phyloP scores from a whole-genome alignment of 2,329 filamentous ascomycete species.

The Cytospora paraplurivora region DNA sequence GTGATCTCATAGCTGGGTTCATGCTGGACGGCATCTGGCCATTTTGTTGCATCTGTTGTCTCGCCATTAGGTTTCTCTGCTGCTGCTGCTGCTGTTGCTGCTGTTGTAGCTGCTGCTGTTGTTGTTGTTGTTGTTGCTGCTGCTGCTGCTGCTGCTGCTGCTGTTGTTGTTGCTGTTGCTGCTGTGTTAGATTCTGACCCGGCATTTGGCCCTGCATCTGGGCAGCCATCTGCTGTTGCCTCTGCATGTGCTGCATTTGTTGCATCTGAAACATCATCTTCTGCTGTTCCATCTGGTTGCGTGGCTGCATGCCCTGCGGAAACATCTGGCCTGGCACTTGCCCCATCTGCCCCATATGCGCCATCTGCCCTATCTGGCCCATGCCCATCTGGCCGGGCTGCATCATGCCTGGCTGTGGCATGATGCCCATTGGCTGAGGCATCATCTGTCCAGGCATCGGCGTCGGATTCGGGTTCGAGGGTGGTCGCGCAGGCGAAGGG shows the following conservation, averaged over 20 bases:
- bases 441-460: constrained; percentile 55
- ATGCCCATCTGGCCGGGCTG: constrained; percentile 34
- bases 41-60: constrained; percentile 57
- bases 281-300: constrained; percentile 68
- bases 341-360: constrained; percentile 31
- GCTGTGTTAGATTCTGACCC: constrained; percentile 36
- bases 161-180: constrained; percentile 15
- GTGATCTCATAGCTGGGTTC: constrained; percentile 52
- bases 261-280: constrained; percentile 84
- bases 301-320: constrained; percentile 46
- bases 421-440: constrained; percentile 52
- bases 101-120: constrained; percentile 28
- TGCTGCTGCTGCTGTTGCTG: constrained; percentile 32
- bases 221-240: constrained; percentile 47
- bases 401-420: constrained; percentile 41
- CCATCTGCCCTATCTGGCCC: constrained; percentile 36
- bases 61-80: constrained; percentile 53
- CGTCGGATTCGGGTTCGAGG: constrained; percentile 54
- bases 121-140: constrained; percentile 21
- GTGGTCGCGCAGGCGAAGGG: constrained; percentile 57
- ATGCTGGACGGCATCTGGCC: constrained; percentile 55
- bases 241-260: constrained; percentile 70
- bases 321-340: constrained; percentile 40
- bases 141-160: constrained; percentile 13
- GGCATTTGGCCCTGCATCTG: constrained; percentile 35